Evolutionary conservation across 768 basidiomycete species (phyloP), one percentile per base, ranked within the genome.

Genomic region (Pisolithus sp.): DNA sequence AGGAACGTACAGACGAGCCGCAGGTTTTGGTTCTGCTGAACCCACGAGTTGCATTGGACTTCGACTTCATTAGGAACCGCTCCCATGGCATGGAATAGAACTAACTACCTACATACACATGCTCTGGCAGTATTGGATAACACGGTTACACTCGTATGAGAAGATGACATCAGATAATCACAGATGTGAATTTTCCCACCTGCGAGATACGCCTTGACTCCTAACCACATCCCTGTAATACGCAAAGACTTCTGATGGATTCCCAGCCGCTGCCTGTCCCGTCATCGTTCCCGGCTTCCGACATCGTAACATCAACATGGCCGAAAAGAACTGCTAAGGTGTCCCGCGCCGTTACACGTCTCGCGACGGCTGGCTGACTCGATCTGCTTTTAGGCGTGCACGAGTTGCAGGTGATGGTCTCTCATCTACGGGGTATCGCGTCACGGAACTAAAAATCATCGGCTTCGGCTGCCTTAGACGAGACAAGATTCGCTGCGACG

Each of bases 401-500:
- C 79, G 12, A 78, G 72, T 47, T 82, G 81, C 74, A 80, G 81
- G 81, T 68, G 53, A 44, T 31, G 46, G 9, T 28, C 43, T 46
- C 31, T 52, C 46, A 15, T 44, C 36, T 9, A 49, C 10, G 30
- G 39, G n/a, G 4, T 26, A 24, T 28, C 12, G 28, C 4, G 23
- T 18, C 10, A n/a, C 12, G 21, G 42, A 47, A 15, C 36, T 58
- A 7, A 62, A 46, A 7, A 34, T 47, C 38, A 20, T 39, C 47
- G 34, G 23, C 20, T 21, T 24, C 23, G 24, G 13, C 21, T 26
- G 31, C 46, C 39, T 52, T 60, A 83, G 81, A 59, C 78, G 77
- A 54, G 81, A 83, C 61, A 83, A 83, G 65, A 75, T 79, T 53
- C 76, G 80, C 53, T 83, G 81, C 64, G 78, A 82, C 61, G 76